Base-by-base conservation (phyloP, 2,329 filamentous ascomycete genomes). In the Stylonectria norvegica region DNA sequence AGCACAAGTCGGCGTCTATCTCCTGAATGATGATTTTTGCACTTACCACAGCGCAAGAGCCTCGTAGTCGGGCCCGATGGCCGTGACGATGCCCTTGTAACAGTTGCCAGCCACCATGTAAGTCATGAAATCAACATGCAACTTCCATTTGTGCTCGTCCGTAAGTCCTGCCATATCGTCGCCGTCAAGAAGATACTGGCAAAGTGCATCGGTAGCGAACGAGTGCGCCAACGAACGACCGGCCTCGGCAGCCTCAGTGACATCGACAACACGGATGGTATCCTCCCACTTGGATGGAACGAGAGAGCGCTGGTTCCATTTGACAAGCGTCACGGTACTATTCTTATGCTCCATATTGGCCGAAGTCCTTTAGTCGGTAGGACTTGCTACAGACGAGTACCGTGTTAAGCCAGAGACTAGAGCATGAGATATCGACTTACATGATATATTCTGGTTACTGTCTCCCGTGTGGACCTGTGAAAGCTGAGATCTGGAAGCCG, bases 1-100 rank as follows among this genome's bases (percentile, higher is more conserved):
- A 48, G 41, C 30, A 34, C 11, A 23, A n/a, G 7, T 8, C 8
- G n/a, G n/a, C 23, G 14, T 14, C n/a, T 28, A 9, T 18, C n/a
- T 33, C 4, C 1, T n/a, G n/a, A 15, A 15, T 2, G 11, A 18
- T 38, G 27, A 8, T 19, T 32, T 8, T 6, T 18, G 8, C 22
- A 71, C 79, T 60, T 71, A 89, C 86, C 87, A 93, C 37, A 93
- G 71, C 42, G 85, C 86, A 39, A 93, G 82, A 49, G 80, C 83
- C 51, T 88, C 86, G 58, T 85, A 88, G 58, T 89, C 79, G 5
- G 81, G 76, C 14, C 87, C 88, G 47, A 86, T 80, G 40, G 83
- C 81, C 32, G 85, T 83, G 39, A 86, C 86, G 43, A 88, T 64
- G 40, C 87, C 88, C 53, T 82, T 82, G 57, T 85, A 75, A 63